Percentiles rank a stretch among this genome's conserved stretches.
Evolutionary conservation across 352 stramenopile genomes (phyloP).

Genomic region (Pythium monospermum): DNA sequence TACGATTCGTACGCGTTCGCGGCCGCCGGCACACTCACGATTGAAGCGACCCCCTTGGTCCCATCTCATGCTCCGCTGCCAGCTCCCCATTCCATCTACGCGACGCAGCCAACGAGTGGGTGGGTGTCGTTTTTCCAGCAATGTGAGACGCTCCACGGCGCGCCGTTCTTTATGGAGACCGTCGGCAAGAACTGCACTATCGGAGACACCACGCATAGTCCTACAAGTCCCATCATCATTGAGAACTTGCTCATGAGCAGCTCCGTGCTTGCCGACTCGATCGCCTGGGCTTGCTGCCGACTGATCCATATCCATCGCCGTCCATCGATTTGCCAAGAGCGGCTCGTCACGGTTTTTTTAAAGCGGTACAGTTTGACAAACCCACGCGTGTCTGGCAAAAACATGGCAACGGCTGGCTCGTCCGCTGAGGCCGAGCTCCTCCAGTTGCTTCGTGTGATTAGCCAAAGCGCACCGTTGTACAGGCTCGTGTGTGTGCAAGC

Average conservation of each 20-base stretch:
- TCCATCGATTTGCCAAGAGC: slow-evolving; percentile 51
- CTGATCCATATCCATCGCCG: slow-evolving; percentile 43
- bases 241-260: slow-evolving; percentile 34
- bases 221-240: slow-evolving; percentile 8
- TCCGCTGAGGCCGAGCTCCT: slow-evolving; percentile 47
- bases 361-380: slow-evolving; percentile 36
- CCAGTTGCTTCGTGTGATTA: slow-evolving; percentile 41
- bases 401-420: slow-evolving; percentile 34
- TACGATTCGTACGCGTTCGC: slow-evolving; percentile 21
- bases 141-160: slow-evolving; percentile 24
- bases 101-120: slow-evolving; percentile 17
- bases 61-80: slow-evolving; percentile 9
- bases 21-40: slow-evolving; percentile 7
- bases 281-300: slow-evolving; percentile 52
- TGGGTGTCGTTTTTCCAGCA: slow-evolving; percentile 28
- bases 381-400: slow-evolving; percentile 10
- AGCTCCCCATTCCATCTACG: slow-evolving; percentile 9
- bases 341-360: slow-evolving; percentile 42
- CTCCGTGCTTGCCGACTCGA: slow-evolving; percentile 38
- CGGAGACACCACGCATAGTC: too few relatives aligned
- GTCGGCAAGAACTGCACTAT: slow-evolving; percentile 23
- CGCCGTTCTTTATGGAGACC: slow-evolving; percentile 11
- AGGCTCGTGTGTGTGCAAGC: slow-evolving; percentile 37
- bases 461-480: slow-evolving; percentile 31
- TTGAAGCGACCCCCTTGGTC: slow-evolving; percentile 12